Base-by-base conservation (phyloP, 192 early-diverging fungal genomes). In the Kappamyces sp. region DNA sequence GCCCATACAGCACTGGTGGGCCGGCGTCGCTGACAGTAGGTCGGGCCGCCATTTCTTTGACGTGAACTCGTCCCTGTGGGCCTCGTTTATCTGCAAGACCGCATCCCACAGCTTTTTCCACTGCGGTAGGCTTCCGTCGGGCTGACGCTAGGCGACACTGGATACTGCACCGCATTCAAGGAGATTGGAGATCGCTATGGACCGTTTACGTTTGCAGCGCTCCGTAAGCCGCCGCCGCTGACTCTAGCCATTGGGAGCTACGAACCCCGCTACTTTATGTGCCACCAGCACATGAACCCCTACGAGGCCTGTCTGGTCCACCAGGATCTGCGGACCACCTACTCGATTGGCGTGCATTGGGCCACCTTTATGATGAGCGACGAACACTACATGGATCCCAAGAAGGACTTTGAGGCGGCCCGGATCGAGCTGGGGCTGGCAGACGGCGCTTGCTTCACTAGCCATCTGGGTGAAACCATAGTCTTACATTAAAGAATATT, bases 301-400 rank as follows among this genome's bases (percentile, higher is more conserved):
- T 64, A 67, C 32, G 79, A 82, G 52, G 79, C 79, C 8, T 58
- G 70, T 32, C 55, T 63, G 39, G 77, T 71, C 5, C 79, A 82
- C 59, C 13, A 57, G 15, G 76, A 76, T 51, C 61, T 82, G 13
- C 23, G 38, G 32, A 74, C 79, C 3, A 48, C 38, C 1, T 51
- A 69, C 51, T 72, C 79, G 1, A 60, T 82, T 23, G 79, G 79
- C n/a, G 73, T 82, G 23, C 79, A 78, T 52, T 82, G 79, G 79
- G 79, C 76, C 10, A 82, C 79, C 2, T 82, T 79, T 59, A 76
- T 82, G 76, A 78, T 81, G 76, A 76, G 74, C n/a, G 74, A 78
- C 52, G 79, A 81, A 49, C 71, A 74, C 55, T 79, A 83, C 58
- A 40, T 79, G 61, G 77, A 73, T 38, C 75, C 80, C 44, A 72